Conservation (phyloP, 345 rosid species). For the Nephelium lappaceum region DNA sequence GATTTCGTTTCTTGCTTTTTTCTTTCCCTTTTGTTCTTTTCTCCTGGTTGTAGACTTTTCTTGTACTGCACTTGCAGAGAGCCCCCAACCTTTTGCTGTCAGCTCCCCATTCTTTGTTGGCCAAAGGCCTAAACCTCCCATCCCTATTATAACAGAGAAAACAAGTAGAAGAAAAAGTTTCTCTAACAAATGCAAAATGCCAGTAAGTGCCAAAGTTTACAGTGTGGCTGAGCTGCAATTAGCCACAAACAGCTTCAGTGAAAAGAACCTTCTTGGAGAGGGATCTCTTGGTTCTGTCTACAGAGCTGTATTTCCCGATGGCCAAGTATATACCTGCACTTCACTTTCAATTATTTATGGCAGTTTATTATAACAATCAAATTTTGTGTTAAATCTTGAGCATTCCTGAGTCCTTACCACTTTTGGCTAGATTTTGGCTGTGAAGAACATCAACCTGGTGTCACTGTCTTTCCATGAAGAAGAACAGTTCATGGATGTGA, state of each 20-base stretch:
- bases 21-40: not conserved
- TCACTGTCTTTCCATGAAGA: constrained; percentile 81
- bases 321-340: constrained; percentile 49
- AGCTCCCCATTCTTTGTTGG: constrained; percentile 43
- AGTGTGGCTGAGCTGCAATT: constrained; percentile 70
- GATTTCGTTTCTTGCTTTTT: not conserved
- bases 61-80: constrained; percentile 45
- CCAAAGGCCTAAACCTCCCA: constrained; percentile 36
- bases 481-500: constrained; percentile 69
- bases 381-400: not conserved
- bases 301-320: constrained; percentile 75
- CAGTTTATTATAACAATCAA: constrained; percentile 1
- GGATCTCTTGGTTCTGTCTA: constrained; percentile 92
- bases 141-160: constrained; percentile 35
- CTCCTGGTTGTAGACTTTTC: constrained; percentile 33
- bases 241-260: constrained; percentile 75
- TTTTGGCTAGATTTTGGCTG: constrained; percentile 63
- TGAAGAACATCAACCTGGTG: constrained; percentile 67
- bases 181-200: constrained; percentile 46
- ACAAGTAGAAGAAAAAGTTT: constrained; percentile 52
- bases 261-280: constrained; percentile 71
- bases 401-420: not conserved
- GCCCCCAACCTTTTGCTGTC: constrained; percentile 46
- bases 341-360: not conserved
- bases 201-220: constrained; percentile 53